Percentiles rank a stretch among this genome's conserved stretches.
Conservation (phyloP, 1,284 basidiomycete species). For the Ceratobasidium sp. region DNA sequence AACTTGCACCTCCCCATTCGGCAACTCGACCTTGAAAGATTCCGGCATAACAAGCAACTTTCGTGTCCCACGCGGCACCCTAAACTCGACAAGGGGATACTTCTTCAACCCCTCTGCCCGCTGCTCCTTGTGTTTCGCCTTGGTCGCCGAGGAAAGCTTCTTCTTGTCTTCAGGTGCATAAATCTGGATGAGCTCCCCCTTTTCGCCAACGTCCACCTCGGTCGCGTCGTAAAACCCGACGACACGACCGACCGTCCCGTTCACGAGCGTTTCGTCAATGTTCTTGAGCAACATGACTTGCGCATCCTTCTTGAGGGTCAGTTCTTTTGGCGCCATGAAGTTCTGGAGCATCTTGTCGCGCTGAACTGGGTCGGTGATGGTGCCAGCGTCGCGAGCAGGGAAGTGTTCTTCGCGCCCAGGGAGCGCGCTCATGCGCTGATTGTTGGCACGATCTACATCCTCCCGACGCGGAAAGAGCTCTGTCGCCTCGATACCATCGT, state of each 20-base stretch:
- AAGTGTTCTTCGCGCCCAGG: conserved; percentile 57
- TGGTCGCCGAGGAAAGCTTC: conserved; percentile 41
- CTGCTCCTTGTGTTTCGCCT: conserved; percentile 46
- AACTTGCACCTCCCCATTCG: conserved; percentile 81
- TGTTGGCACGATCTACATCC: conserved; percentile 80
- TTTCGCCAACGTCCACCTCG: conserved; percentile 44
- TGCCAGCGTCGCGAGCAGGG: conserved; percentile 61
- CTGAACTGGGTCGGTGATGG: conserved; percentile 54
- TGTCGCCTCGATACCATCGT: conserved; percentile 81
- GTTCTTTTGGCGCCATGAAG: conserved; percentile 49
- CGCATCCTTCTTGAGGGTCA: conserved; percentile 71
- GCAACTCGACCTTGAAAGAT: conserved; percentile 83
- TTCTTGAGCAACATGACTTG: conserved; percentile 85
- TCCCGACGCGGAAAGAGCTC: conserved; percentile 88
- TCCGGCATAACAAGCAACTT: conserved; percentile 73
- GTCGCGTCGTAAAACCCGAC: conserved; percentile 62
- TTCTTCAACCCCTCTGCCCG: conserved; percentile 49
- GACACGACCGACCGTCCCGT: conserved; percentile 81
- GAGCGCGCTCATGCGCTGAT: conserved; percentile 59
- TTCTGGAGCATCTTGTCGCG: conserved; percentile 45
- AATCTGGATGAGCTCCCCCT: conserved; percentile 44
- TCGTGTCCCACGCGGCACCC: conserved; percentile 59
- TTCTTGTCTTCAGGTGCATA: conserved; percentile 46
- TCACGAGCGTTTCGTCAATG: conserved; percentile 75
- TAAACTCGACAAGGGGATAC: conserved; percentile 81